Evolutionary conservation across 2,329 filamentous ascomycete species (phyloP).

Genomic region (Botrytis paeoniae): DNA sequence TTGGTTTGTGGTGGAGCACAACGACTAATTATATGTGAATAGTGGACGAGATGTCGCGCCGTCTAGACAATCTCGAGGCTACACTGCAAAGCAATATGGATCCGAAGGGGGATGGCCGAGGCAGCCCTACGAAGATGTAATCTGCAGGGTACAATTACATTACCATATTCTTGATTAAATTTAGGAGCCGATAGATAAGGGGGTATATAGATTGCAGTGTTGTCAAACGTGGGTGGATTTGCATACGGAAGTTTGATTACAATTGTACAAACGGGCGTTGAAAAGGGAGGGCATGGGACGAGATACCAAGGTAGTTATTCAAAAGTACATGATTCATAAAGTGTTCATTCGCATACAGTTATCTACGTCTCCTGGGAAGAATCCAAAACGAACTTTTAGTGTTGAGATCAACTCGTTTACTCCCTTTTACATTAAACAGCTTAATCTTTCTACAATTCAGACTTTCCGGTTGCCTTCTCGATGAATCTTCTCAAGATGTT

Average conservation of each 20-base stretch:
- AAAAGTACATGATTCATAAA: slow-evolving; percentile 5
- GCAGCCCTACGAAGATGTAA: slow-evolving; percentile 32
- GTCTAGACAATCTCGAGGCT: slow-evolving; percentile 71
- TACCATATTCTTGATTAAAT: not conserved
- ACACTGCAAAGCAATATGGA: slow-evolving; percentile 32
- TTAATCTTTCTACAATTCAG: slow-evolving; percentile 39
- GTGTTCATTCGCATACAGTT: not conserved
- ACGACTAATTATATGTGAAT: slow-evolving; percentile 3
- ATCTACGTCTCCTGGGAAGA: not conserved
- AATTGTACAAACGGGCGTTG: slow-evolving; percentile 11
- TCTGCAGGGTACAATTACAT: not conserved
- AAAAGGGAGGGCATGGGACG: slow-evolving; percentile 4
- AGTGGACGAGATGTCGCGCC: slow-evolving; percentile 94
- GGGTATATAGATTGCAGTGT: slow-evolving; percentile 3
- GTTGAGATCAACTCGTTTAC: not conserved
- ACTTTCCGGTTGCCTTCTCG: slow-evolving; percentile 62
- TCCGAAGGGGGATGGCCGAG: slow-evolving; percentile 28
- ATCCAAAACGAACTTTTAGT: slow-evolving; percentile 7
- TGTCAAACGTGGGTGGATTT: not conserved
- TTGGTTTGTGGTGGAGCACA: not conserved
- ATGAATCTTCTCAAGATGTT: slow-evolving; percentile 84
- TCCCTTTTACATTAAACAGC: slow-evolving; percentile 1
- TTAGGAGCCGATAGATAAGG: not conserved
- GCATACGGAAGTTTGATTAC: not conserved
- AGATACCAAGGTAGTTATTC: slow-evolving; percentile 10